phyloP scores from a whole-genome alignment of 805 yeast genomes.

The Wickerhamomyces bisporus region DNA sequence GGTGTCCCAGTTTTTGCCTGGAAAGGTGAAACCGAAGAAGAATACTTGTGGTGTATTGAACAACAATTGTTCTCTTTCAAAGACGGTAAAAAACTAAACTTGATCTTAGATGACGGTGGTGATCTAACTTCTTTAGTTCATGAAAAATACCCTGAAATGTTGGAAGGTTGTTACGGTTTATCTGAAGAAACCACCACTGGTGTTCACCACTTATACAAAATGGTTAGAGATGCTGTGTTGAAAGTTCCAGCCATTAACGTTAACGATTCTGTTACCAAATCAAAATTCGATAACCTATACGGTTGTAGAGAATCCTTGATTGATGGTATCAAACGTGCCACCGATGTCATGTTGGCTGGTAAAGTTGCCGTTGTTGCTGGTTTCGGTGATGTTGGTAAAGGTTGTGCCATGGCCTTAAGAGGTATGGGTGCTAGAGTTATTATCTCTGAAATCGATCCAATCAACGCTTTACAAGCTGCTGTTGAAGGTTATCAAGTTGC shows the following conservation, averaged over 20 bases:
- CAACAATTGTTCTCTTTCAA: constrained; percentile 98
- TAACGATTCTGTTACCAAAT: constrained; percentile 97
- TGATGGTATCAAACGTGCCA: constrained; percentile 99
- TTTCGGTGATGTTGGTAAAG: constrained; percentile 99
- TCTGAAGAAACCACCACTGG: constrained; percentile 99
- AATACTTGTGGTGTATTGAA: constrained; percentile 98
- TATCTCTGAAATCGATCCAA: constrained; percentile 96
- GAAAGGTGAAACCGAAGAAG: constrained; percentile 99
- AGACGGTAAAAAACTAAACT: constrained; percentile 90
- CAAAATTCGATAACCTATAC: constrained; percentile 98
- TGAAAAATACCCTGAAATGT: constrained; percentile 96
- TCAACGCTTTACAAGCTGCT: constrained; percentile 98
- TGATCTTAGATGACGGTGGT: constrained; percentile 99
- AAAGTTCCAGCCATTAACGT: constrained; percentile 99
- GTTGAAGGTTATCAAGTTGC: constrained; percentile 97
- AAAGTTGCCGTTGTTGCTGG: constrained; percentile 99
- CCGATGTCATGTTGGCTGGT: constrained; percentile 99
- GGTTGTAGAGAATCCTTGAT: constrained; percentile 98
- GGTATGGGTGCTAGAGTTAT: constrained; percentile 99
- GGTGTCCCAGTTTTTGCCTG: constrained; percentile 99
- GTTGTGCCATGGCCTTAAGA: constrained; percentile 98
- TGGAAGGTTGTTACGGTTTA: constrained; percentile 90
- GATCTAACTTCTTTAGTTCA: constrained; percentile 96
- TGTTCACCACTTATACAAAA: constrained; percentile 97
- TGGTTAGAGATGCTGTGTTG: constrained; percentile 80